These are phyloP conservation scores for Trichoderma pleuroti DNA, from an alignment of 2,329 filamentous ascomycete species.

Conservation along the genomic window DNA sequence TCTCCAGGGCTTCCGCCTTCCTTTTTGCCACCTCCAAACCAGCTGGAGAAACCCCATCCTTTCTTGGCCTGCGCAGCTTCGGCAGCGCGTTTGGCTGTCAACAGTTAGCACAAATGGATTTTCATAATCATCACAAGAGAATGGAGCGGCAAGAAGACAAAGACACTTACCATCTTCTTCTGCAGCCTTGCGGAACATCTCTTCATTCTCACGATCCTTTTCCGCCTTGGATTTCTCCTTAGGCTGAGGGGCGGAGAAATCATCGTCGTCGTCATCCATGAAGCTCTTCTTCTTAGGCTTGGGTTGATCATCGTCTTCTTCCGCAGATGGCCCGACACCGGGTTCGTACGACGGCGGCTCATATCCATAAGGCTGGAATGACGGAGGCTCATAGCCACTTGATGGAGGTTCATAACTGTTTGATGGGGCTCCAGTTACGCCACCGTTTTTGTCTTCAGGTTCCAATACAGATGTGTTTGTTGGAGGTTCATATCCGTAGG, in stretches of 20 bases:
- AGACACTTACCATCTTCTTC: conserved; percentile 62
- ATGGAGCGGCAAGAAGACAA: not conserved
- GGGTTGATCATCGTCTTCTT: conserved; percentile 46
- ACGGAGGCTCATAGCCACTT: conserved; percentile 58
- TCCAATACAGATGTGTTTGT: conserved; percentile 30
- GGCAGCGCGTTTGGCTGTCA: conserved; percentile 58
- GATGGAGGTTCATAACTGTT: conserved; percentile 20
- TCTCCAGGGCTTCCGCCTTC: conserved; percentile 39
- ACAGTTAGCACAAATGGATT: conserved; percentile 20
- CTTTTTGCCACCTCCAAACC: conserved; percentile 74
- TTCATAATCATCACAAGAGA: not conserved
- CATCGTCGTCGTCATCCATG: conserved; percentile 79
- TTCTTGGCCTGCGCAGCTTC: conserved; percentile 50
- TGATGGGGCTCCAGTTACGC: conserved; percentile 31
- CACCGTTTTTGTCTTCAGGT: conserved; percentile 20
- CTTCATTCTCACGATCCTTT: conserved; percentile 75
- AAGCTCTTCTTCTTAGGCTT: conserved; percentile 72
- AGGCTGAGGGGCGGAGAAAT: conserved; percentile 51
- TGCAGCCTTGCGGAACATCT: conserved; percentile 80
- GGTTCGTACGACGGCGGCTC: conserved; percentile 58
- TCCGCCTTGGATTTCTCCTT: conserved; percentile 61
- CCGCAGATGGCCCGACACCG: conserved; percentile 38
- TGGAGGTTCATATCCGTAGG: conserved; percentile 51
- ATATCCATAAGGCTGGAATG: conserved; percentile 57
- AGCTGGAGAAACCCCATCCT: conserved; percentile 79